Evolutionary conservation across 1,284 basidiomycete genomes (phyloP).

Genomic region (Meira miltonrushii): DNA sequence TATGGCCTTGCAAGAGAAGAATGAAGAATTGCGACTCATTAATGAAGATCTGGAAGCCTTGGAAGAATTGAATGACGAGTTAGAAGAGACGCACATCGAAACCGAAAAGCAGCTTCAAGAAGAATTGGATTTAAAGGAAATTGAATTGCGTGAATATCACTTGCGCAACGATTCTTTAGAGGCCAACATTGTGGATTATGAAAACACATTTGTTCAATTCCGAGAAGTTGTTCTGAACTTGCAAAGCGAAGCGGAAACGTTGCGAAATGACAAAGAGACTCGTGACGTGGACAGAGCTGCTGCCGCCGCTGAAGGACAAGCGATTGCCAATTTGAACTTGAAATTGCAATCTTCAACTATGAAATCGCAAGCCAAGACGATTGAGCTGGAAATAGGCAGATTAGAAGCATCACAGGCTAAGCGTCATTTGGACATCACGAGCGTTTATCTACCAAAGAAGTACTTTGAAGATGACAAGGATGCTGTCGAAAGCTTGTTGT

Average conservation of each 20-base stretch:
- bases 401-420: conserved; percentile 36
- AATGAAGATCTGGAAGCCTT: conserved; percentile 94
- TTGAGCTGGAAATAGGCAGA: conserved; percentile 39
- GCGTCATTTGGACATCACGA: conserved; percentile 39
- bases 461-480: conserved; percentile 44
- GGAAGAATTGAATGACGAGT: conserved; percentile 90
- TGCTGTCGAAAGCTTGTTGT: conserved; percentile 40
- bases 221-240: conserved; percentile 44
- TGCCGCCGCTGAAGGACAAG: conserved; percentile 28
- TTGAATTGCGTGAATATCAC: conserved; percentile 24
- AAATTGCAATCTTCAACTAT: conserved; percentile 45
- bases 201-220: conserved; percentile 45
- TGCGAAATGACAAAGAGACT: conserved; percentile 30
- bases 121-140: conserved; percentile 61
- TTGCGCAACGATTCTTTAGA: conserved; percentile 29
- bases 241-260: conserved; percentile 37
- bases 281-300: conserved; percentile 24
- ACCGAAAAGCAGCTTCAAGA: conserved; percentile 87
- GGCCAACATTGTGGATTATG: conserved; percentile 39
- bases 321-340: conserved; percentile 46
- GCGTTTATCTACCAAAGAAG: conserved; percentile 37
- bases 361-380: conserved; percentile 47
- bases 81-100: conserved; percentile 93
- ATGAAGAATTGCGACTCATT: conserved; percentile 89
- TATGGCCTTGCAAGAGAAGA: conserved; percentile 67